These are phyloP conservation scores for Spathaspora arborariae DNA, from an alignment of 805 yeast species.

Conservation along the genomic window DNA sequence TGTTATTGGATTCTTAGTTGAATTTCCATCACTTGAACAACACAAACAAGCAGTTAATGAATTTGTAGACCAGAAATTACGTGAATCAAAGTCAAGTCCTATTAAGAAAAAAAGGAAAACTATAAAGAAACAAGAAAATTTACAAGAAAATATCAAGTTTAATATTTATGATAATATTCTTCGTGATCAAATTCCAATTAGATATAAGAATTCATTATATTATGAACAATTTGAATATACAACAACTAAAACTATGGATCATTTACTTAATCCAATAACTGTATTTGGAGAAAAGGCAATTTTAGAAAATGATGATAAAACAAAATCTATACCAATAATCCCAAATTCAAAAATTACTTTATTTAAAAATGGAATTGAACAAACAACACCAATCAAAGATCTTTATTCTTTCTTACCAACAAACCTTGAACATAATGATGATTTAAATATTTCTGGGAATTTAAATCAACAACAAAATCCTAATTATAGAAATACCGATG, in stretches of 20 bases:
- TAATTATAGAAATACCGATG: conserved; percentile 52
- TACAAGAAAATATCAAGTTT: conserved; percentile 15
- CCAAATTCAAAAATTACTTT: conserved; percentile 60
- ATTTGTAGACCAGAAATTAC: conserved; percentile 16
- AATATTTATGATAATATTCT: conserved; percentile 41
- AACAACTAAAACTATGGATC: conserved; percentile 66
- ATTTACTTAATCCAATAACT: conserved; percentile 66
- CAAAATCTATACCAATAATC: conserved; percentile 41
- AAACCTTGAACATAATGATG: conserved; percentile 47
- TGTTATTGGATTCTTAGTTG: conserved; percentile 71
- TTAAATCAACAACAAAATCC: conserved; percentile 35
- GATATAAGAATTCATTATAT: conserved; percentile 70
- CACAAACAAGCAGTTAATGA: conserved; percentile 42
- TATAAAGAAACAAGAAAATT: conserved; percentile 14
- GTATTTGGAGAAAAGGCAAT: conserved; percentile 68
- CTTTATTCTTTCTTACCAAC: conserved; percentile 80
- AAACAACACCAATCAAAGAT: conserved; percentile 64
- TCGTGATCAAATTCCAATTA: conserved; percentile 85
- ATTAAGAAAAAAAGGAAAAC: conserved; percentile 11
- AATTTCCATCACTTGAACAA: conserved; percentile 52
- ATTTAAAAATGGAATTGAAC: conserved; percentile 69
- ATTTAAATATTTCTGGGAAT: conserved; percentile 20
- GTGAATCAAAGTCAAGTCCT: conserved; percentile 1
- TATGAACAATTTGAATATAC: conserved; percentile 85
- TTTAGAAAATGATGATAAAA: conserved; percentile 39